phyloP scores from a whole-genome alignment of 2,329 filamentous ascomycete genomes.

The Sclerotinia spermophila region DNA sequence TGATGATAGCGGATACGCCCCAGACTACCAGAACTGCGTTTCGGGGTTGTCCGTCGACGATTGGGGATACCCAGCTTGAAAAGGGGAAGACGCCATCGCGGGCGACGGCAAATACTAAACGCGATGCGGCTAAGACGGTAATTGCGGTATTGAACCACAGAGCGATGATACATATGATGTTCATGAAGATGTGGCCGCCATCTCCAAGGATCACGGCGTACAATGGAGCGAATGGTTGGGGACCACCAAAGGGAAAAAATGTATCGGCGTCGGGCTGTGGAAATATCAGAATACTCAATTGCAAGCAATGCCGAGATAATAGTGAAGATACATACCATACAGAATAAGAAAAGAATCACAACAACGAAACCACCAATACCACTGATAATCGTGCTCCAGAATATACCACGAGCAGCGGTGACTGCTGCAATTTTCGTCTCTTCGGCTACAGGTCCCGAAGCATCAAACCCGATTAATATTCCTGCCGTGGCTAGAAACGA shows the following conservation, averaged over 20 bases:
- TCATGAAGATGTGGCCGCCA: constrained; percentile 20
- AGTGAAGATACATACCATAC: constrained; percentile 2
- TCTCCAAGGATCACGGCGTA: constrained; percentile 21
- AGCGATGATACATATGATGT: constrained; percentile 17
- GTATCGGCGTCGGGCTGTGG: constrained; percentile 19
- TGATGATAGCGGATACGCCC: constrained; percentile 16
- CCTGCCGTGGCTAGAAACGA: constrained; percentile 21
- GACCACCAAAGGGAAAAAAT: constrained; percentile 16
- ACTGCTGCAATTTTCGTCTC: constrained; percentile 20
- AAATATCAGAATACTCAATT: not conserved
- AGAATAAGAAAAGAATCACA: constrained; percentile 23
- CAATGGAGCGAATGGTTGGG: constrained; percentile 23
- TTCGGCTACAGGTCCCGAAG: constrained; percentile 23
- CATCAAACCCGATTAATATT: constrained; percentile 21
- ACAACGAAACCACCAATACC: constrained; percentile 19
- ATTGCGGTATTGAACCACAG: constrained; percentile 23
- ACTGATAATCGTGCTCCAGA: constrained; percentile 22
- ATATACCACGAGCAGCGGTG: constrained; percentile 22
- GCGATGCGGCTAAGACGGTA: constrained; percentile 21
- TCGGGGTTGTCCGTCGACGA: constrained; percentile 18
- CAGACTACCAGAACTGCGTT: constrained; percentile 22
- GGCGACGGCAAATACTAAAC: constrained; percentile 23
- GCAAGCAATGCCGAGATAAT: not conserved
- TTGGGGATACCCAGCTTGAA: constrained; percentile 14
- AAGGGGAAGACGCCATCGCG: constrained; percentile 22